Base-by-base conservation (phyloP, 352 stramenopile genomes). In the Globisporangium solare region DNA sequence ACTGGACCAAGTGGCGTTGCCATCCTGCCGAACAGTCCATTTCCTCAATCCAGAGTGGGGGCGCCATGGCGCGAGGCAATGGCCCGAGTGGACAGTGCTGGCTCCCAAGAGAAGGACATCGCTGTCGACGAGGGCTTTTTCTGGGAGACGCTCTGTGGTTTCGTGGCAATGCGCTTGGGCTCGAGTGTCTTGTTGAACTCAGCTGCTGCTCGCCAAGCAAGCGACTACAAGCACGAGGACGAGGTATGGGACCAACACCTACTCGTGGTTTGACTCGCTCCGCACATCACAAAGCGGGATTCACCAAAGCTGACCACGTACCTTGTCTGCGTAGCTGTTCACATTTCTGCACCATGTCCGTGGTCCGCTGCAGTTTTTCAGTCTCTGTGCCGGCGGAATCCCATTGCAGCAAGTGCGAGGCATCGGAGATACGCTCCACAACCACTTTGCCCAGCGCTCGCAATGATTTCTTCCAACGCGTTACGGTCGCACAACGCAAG, bases 221-320 rank as follows among this genome's bases (percentile, higher is more conserved):
- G 59, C 0, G 61, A 79, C 54, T 82, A 64, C 60, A 79, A 76
- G 48, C 67, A 64, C 41, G 62, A 79, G 41, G 67, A 82, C 22
- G 73, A 79, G 56, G 70, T 82, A 43, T 3, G 57, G 12, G 17
- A 35, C 7, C 27, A 35, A 6, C 27, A 35, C 27, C 27, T 11
- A 8, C 27, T 35, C 27, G 0, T 35, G 10, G 10, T 35, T 35
- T 10, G 27, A 8, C 27, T 35, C 10, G 27, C 27, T 35, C 5
- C 27, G 10, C 7, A 7, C n/a, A n/a, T n/a, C n/a, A n/a, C 27
- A 35, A 8, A 35, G 27, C 27, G 27, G 27, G 10, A 10, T 35
- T 35, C 5, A 35, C 27, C 27, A 35, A 35, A 35, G 27, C 27
- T 35, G 7, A 35, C 27, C 27, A 35, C 0, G 27, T 58, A 35